Evolutionary conservation across 208 protist species (phyloP), one percentile per base, ranked within the genome.

Genomic region (Wallacemonas collosoma): DNA sequence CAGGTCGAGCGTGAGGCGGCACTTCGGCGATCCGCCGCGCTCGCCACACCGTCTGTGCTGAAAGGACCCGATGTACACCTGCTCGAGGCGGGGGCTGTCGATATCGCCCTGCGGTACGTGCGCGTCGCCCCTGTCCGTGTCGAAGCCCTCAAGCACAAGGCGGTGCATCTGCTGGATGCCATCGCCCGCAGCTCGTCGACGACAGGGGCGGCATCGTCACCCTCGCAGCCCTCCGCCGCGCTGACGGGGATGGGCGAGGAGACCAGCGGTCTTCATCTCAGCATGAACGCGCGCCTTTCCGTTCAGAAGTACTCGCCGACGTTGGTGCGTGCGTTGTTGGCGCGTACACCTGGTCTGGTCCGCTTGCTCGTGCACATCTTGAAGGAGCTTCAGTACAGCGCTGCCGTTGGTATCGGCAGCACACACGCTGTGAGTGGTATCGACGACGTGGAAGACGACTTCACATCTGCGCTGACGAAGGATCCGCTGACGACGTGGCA

Each of bases 41-140:
- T 7, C 11, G 36, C 26, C 11, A 39, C 43, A 48, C 51, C 60
- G 17, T 54, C 44, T 1, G 57, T 78, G 35, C 68, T 80, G 36
- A 73, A 71, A 44, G 73, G 75, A 2, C 86, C 85, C 2, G 89
- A 90, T 65, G 70, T 75, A 35, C 68, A 87, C 53, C 89, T 94
- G 66, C 75, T 92, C 50, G 79, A 72, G 12, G 76, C 79, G 3
- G 80, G 76, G 51, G 89, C 82, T 35, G 82, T 94, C 11, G 53
- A 68, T 35, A 77, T 83, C 43, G 78, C 82, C 15, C 72, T 92
- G 45, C 83, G 61, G 47, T 94, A 86, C 57, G 69, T 92, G 69
- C 60, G 56, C 38, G 69, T 75, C 9, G 81, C 86, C 0, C 79
- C 80, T 15, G 15, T 72, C 44, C 56, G 74, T 15, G 68, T 81